A percentile compares a stretch with the other conserved stretches of the same genome.
Conservation (phyloP, 2,329 filamentous ascomycete species). For the Aureobasidium sp. region DNA sequence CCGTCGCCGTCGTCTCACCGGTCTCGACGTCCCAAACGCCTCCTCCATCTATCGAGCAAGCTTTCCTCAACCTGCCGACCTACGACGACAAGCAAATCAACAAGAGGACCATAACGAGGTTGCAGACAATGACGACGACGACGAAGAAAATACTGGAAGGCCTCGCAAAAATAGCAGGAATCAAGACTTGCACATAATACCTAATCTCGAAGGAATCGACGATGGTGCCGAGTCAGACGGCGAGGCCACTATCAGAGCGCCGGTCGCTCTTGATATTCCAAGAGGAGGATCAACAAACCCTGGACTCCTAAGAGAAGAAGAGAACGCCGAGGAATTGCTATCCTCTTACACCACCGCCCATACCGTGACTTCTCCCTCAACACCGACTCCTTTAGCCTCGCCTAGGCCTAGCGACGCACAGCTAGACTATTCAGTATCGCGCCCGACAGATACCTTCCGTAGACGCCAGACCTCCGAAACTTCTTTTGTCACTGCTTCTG, state of each 20-base stretch:
- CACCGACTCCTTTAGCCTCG: neutral
- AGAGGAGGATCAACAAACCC: conserved; percentile 15
- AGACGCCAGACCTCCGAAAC: conserved; percentile 2
- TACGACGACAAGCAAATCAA: conserved; percentile 6
- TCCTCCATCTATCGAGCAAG: conserved; percentile 31
- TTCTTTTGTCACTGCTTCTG: conserved; percentile 8
- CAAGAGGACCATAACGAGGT: conserved; percentile 18
- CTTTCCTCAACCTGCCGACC: conserved; percentile 34
- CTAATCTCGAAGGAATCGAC: conserved; percentile 10
- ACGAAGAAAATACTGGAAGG: conserved; percentile 8
- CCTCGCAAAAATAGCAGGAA: neutral
- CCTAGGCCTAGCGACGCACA: neutral
- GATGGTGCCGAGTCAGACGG: conserved; percentile 16
- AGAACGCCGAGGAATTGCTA: conserved; percentile 14
- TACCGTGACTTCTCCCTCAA: neutral
- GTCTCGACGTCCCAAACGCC: conserved; percentile 31
- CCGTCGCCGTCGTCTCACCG: conserved; percentile 32
- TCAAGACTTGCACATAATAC: neutral
- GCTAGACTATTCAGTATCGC: neutral
- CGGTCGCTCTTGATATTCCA: conserved; percentile 25
- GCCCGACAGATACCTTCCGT: neutral
- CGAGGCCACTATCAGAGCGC: conserved; percentile 18
- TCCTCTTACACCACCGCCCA: conserved; percentile 10
- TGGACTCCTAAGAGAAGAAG: neutral
- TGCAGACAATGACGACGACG: conserved; percentile 20